These are phyloP conservation scores for Sporopachydermia lactativora DNA, from an alignment of 805 yeast species.

Conservation along the genomic window DNA sequence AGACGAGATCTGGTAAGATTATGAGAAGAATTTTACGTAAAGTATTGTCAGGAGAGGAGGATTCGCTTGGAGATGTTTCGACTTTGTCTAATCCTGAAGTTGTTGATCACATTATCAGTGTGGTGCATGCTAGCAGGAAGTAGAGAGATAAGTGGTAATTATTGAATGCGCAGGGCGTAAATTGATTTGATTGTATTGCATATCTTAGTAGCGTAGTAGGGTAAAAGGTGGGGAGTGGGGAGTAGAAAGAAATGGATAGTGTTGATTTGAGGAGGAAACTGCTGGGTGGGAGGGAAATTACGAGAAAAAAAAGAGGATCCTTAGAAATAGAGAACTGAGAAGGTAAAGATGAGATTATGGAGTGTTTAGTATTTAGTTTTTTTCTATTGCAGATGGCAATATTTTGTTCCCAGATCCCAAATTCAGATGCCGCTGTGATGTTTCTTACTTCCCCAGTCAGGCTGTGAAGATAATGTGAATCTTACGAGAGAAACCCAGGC, in stretches of 20 bases:
- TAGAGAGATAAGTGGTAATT: neutral
- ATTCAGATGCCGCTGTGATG: too few relatives aligned
- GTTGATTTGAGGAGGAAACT: neutral
- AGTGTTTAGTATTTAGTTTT: too few relatives aligned
- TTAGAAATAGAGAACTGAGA: too few relatives aligned
- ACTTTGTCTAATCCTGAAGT: constrained; percentile 67
- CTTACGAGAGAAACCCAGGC: too few relatives aligned
- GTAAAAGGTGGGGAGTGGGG: neutral
- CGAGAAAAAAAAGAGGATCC: too few relatives aligned
- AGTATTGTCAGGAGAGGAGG: constrained; percentile 61
- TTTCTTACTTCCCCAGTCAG: too few relatives aligned
- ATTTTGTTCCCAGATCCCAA: too few relatives aligned
- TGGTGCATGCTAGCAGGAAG: constrained; percentile 23
- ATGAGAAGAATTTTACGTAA: constrained; percentile 80
- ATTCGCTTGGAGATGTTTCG: constrained; percentile 67
- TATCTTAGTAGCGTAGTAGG: neutral
- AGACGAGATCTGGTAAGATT: constrained; percentile 77
- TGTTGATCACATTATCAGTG: constrained; percentile 50
- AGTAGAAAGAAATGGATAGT: neutral
- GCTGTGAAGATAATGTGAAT: too few relatives aligned
- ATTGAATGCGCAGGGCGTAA: neutral
- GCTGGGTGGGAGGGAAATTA: too few relatives aligned
- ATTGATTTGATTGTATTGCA: neutral
- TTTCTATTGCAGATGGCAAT: too few relatives aligned
- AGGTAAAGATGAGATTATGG: too few relatives aligned